A percentile compares a stretch with the other conserved stretches of the same genome.
Conservation (phyloP, 768 basidiomycete genomes). For the Wakefieldia striispora region DNA sequence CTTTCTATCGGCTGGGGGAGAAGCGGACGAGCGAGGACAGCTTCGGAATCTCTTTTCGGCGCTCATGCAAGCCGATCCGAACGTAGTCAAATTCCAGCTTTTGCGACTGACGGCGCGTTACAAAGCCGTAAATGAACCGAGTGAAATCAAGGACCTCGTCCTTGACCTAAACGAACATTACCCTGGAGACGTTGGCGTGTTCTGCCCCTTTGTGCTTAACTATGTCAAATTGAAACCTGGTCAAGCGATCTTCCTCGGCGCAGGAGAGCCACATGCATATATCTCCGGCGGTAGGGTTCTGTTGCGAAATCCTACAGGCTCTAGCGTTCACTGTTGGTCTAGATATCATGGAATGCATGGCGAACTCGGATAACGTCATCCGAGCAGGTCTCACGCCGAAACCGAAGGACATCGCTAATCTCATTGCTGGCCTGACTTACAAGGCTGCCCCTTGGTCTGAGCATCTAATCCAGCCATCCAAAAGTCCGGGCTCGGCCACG, state of each 20-base stretch:
- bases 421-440: slow-evolving; percentile 87
- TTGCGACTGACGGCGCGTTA: slow-evolving; percentile 62
- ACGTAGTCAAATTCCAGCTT: slow-evolving; percentile 53
- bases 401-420: slow-evolving; percentile 88
- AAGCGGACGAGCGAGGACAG: slow-evolving; percentile 38
- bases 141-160: slow-evolving; percentile 60
- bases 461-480: slow-evolving; percentile 65
- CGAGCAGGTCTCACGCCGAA: slow-evolving; percentile 98
- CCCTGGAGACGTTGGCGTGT: slow-evolving; percentile 89
- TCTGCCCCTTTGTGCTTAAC: slow-evolving; percentile 90
- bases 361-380: slow-evolving; percentile 98
- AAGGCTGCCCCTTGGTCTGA: slow-evolving; percentile 60
- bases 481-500: slow-evolving; percentile 42
- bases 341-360: slow-evolving; percentile 99
- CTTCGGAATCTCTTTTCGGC: slow-evolving; percentile 78
- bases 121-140: slow-evolving; percentile 42
- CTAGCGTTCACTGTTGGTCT: slow-evolving; percentile 6
- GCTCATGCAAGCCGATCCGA: slow-evolving; percentile 76
- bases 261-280: slow-evolving; percentile 97
- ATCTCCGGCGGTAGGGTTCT: slow-evolving; percentile 74
- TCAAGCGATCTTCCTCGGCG: slow-evolving; percentile 92
- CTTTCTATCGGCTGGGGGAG: slow-evolving; percentile 46
- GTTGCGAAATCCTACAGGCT: background rate
- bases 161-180: slow-evolving; percentile 67
- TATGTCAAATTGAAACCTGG: slow-evolving; percentile 76